Evolutionary conservation across 2,329 filamentous ascomycete species (phyloP), one percentile per base, ranked within the genome.

Genomic region (Epichloe hybrida): DNA sequence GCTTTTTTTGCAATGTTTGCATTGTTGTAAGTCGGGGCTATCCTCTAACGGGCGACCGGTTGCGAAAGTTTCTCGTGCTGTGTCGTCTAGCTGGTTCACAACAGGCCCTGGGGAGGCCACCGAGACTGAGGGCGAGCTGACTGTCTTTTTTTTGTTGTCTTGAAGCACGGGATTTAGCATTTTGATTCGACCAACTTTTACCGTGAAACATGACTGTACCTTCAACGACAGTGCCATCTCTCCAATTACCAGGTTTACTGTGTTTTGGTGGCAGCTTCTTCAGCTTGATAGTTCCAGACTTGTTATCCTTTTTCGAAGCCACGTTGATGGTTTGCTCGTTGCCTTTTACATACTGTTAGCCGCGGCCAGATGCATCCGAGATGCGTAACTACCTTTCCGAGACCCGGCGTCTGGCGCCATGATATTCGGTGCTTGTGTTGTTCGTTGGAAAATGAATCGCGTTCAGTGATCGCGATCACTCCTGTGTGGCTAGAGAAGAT

Each of bases 1-100:
- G 48, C 86, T 86, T 60, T 94, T 94, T 69, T 93, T 95, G 71
- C 91, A 98, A 65, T 94, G 88, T 65, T 93, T 96, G 76, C 91
- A 98, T 57, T 85, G 77, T 48, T 93, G 82, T 8, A 88, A 77
- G 55, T 95, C 88, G 11, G 86, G 79, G 51, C 74, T 75, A 61
- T 95, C 90, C 59, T 89, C 83, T 57, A 95, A 76, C 0, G 89
- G 88, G 52, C 84, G 81, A 54, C 88, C 88, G 45, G 84, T 90
- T 4, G 81, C 75, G 66, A 96, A 96, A 4, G 86, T 86, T 53
- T 88, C 81, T 58, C 86, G 79, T 13, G 86, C 81, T 54, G 74
- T 79, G 53, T 89, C 83, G 59, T 94, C 87, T 48, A 95, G 77
- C 49, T 80, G 77, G 60, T 82, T 83, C 17, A 82, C 75, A 2